Evolutionary conservation across 345 rosid species (phyloP), one percentile per base, ranked within the genome.

Genomic region (Cochlearia excelsa): DNA sequence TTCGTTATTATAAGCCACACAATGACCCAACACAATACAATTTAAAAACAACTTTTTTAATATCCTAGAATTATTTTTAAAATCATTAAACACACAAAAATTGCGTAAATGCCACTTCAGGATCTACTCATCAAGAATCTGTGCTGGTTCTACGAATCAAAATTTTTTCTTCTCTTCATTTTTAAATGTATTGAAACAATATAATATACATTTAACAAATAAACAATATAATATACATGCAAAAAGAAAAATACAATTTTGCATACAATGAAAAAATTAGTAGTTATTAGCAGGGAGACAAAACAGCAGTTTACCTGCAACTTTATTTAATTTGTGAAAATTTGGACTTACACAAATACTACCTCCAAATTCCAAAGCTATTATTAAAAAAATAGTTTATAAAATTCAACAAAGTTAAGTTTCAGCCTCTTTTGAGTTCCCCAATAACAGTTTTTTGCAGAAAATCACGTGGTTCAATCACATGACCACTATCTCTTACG

Each of bases 291-390:
- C 28, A 57, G 69, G 45, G 61, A 58, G 70, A 52, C 75, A 71
- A 58, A 71, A 65, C 75, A 65, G 75, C 70, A 58, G 66, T 52
- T 53, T 64, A 58, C 56, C 61, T 64, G 66, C 75, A 71, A 44
- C 35, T 27, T 54, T 54, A 31, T 11, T 55, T 43, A n/a, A 26
- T 26, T 62, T 69, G 33, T 47, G 46, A 54, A 3, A 33, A 9
- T 16, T 34, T 69, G 68, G 52, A 69, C 47, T 41, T 62, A 7
- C 45, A 37, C 40, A 16, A 16, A 16, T 37, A 37, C 3, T 33
- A 33, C 35, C 35, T 33, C 35, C 40, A 37, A 37, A 37, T 6
- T 3, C 40, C 40, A 37, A 37, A 37, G 40, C 7, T 37, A 37
- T 37, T 37, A 37, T 3, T 4, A 37, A 37, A 6, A 37, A 41